Evolutionary conservation across 441 rosid genomes (phyloP), one percentile per base, ranked within the genome.

Genomic region (Gossypium trilobum): DNA sequence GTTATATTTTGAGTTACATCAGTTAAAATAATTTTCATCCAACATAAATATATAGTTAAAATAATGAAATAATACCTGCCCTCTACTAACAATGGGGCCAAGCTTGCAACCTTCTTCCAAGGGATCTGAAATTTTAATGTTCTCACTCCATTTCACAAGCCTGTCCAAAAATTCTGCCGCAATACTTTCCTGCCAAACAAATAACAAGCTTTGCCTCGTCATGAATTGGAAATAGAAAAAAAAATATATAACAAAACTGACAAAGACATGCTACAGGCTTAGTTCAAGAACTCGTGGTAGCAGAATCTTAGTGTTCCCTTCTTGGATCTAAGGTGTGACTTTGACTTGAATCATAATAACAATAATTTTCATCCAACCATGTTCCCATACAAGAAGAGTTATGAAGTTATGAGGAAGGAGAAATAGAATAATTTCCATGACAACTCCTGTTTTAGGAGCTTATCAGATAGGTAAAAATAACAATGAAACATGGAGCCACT

Each of bases 61-160:
- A 54, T 54, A 44, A 44, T 20, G 67, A 51, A 50, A 44, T 16
- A 14, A 44, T n/a, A 88, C 98, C 91, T 94, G 99, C 16, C 85
- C 90, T 81, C 60, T 80, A 73, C 96, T 91, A 70, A 92, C 90
- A 78, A 92, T 86, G 22, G 99, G 97, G 25, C 97, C 99, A 81
- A 95, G 93, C 85, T 88, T 87, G 86, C 97, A 95, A 63, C 92
- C 92, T 80, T 91, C 97, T 85, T 91, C 96, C 20, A 95, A 81
- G 61, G 99, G 99, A 86, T 91, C 95, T 14, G 97, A 89, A 72
- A 95, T 87, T 81, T 91, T 91, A 62, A 95, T 88, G 68, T 88
- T 92, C 82, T 88, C 83, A 78, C 82, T 78, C 97, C 99, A 92
- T 75, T 87, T 83, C 60, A 87, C 92, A 75, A 95, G 87, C 82